phyloP scores from a whole-genome alignment of 495 filamentous ascomycete genomes.

The Hyaloscypha hepaticicola region DNA sequence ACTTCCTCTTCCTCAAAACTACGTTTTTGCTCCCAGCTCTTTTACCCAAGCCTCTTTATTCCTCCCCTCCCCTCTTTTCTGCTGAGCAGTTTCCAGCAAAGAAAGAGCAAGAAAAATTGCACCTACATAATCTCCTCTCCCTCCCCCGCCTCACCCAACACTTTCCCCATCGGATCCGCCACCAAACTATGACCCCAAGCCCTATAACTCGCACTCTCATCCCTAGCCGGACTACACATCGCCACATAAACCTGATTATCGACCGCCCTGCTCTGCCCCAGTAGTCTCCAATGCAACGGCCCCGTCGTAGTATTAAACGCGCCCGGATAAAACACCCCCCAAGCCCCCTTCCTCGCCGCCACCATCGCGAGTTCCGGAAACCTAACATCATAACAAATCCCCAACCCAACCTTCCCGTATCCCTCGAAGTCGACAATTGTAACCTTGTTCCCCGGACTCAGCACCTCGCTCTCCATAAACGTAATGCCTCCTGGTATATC shows the following conservation, averaged over 20 bases:
- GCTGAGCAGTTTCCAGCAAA: background rate
- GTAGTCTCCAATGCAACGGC: conserved; percentile 84
- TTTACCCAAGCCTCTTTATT: no score
- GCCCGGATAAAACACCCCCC: conserved; percentile 86
- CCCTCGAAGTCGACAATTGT: conserved; percentile 81
- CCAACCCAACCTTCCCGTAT: conserved; percentile 81
- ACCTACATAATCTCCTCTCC: conserved; percentile 63
- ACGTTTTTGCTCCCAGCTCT: no score
- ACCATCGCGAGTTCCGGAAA: conserved; percentile 95
- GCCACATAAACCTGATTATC: conserved; percentile 97
- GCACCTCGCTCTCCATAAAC: conserved; percentile 87
- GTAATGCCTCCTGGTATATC: conserved; percentile 92
- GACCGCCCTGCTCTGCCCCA: conserved; percentile 78
- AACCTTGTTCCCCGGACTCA: conserved; percentile 76
- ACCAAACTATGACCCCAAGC: conserved; percentile 91
- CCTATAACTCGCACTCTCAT: conserved; percentile 73
- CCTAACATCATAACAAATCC: conserved; percentile 96
- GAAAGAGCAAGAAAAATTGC: background rate
- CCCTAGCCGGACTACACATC: conserved; percentile 86
- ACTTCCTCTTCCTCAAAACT: no score
- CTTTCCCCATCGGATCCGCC: conserved; percentile 81
- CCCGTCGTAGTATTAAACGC: conserved; percentile 96
- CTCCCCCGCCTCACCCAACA: conserved; percentile 73
- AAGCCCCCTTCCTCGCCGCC: conserved; percentile 78
- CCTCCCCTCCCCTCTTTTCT: no score